Conservation (phyloP, 164 flowering plant genomes). For the Magnolia officinalis region DNA sequence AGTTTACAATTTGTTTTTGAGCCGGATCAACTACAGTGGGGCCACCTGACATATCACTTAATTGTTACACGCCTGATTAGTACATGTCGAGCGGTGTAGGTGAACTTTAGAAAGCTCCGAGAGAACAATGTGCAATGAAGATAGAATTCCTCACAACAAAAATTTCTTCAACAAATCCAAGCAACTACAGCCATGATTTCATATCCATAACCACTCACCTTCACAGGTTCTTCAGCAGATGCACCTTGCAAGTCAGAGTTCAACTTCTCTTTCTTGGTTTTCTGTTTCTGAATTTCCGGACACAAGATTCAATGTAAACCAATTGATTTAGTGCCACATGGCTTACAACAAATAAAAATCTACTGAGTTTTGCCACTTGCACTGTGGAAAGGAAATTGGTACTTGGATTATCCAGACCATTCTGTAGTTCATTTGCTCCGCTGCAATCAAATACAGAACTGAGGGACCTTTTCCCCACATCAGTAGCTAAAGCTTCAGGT, state of each 20-base stretch:
- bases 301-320: constrained; percentile 81
- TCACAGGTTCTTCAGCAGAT: constrained; percentile 24
- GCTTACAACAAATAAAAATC: constrained; percentile 72
- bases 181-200: background rate
- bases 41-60: too few relatives aligned
- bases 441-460: constrained; percentile 47
- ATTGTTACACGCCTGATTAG: too few relatives aligned
- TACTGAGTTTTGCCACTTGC: constrained; percentile 67
- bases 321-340: constrained; percentile 87
- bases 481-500: constrained; percentile 78
- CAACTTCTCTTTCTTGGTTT: constrained; percentile 39
- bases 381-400: constrained; percentile 35
- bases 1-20: too few relatives aligned
- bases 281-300: constrained; percentile 79
- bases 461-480: constrained; percentile 60
- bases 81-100: too few relatives aligned
- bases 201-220: constrained; percentile 34
- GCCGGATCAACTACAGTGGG: too few relatives aligned
- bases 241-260: constrained; percentile 25
- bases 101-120: too few relatives aligned
- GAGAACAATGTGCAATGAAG: background rate
- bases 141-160: background rate
- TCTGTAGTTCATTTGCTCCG: constrained; percentile 36
- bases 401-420: constrained; percentile 29
- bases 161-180: background rate